Evolutionary conservation across 805 yeast species (phyloP).

Genomic region (Schwanniomyces yamadae): DNA sequence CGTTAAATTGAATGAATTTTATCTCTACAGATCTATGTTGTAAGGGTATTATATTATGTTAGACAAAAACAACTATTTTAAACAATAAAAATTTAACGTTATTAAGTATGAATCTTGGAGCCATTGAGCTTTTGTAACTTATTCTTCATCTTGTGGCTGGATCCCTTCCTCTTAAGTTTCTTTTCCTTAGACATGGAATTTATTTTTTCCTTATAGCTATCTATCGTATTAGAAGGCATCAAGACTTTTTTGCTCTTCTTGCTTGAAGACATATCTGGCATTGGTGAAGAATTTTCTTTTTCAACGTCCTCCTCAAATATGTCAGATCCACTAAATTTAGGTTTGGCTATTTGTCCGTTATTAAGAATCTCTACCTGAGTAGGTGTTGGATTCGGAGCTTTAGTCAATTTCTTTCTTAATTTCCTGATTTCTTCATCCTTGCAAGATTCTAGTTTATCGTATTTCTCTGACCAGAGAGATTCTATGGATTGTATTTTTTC

Average conservation of each 20-base stretch:
- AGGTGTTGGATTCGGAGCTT: no score
- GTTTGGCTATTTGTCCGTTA: background rate
- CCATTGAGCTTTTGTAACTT: conserved; percentile 4
- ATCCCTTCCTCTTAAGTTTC: conserved; percentile 7
- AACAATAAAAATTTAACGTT: background rate
- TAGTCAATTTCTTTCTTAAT: conserved; percentile 2
- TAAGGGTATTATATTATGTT: conserved; percentile 1
- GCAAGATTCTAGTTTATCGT: conserved; percentile 1
- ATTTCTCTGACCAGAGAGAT: background rate
- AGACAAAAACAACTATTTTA: background rate
- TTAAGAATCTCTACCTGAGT: no score
- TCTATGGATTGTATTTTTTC: background rate
- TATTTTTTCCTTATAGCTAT: conserved; percentile 1
- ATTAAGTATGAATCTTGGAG: background rate
- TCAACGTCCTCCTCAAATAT: conserved; percentile 3
- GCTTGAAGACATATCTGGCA: background rate
- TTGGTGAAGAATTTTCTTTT: background rate
- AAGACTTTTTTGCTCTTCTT: conserved; percentile 4
- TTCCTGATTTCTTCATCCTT: conserved; percentile 4
- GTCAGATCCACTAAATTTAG: conserved; percentile 3
- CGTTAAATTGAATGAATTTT: background rate
- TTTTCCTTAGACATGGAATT: conserved; percentile 3
- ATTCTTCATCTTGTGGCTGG: conserved; percentile 1
- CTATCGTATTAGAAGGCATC: conserved; percentile 5
- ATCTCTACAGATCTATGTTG: background rate